Evolutionary conservation across 805 yeast genomes (phyloP).

Genomic region (Tetrapisispora pingtungensis): DNA sequence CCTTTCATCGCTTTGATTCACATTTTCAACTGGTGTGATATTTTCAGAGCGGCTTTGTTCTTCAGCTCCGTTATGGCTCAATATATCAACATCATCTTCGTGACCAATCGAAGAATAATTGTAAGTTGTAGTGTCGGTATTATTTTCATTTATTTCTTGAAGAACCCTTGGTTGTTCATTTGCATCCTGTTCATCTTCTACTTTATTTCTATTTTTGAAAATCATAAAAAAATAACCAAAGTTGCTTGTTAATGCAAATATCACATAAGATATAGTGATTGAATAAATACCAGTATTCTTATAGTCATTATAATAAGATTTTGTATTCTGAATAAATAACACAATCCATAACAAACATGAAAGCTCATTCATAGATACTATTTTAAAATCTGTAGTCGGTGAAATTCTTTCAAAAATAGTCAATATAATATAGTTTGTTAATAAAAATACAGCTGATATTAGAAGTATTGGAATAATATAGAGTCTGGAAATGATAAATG

Average conservation of each 20-base stretch:
- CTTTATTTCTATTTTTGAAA: neutral
- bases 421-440: conserved; percentile 48
- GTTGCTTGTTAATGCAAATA: neutral
- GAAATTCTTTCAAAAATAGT: conserved; percentile 30
- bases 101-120: neutral
- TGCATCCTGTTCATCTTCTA: neutral
- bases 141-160: neutral
- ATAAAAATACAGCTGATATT: conserved; percentile 36
- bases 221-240: conserved; percentile 3
- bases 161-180: neutral
- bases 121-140: neutral
- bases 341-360: conserved; percentile 48
- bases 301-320: conserved; percentile 39
- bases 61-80: neutral
- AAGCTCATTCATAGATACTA: conserved; percentile 45
- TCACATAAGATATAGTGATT: conserved; percentile 22
- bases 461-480: conserved; percentile 42
- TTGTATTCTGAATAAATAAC: conserved; percentile 41
- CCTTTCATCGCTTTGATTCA: conserved; percentile 18
- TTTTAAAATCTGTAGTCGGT: conserved; percentile 51
- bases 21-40: neutral
- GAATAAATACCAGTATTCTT: conserved; percentile 40
- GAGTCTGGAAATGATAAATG: conserved; percentile 42
- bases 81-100: neutral
- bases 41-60: neutral